Evolutionary conservation across 805 yeast genomes (phyloP).

Genomic region (Zygosaccharomyces lentus): DNA sequence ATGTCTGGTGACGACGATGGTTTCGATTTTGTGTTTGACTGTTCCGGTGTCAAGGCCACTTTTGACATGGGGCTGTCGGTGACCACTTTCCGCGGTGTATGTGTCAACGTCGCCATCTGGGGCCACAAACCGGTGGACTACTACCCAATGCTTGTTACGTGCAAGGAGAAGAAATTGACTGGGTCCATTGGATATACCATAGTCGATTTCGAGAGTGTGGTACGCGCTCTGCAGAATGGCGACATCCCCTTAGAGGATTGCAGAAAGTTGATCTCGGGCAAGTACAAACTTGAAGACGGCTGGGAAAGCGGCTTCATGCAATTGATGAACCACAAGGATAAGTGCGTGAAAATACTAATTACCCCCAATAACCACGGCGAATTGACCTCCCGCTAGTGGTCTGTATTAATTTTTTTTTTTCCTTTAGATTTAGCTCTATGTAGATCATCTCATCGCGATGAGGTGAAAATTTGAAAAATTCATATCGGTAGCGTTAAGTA

Average conservation of each 20-base stretch:
- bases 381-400: slow-evolving; percentile 7
- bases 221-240: slow-evolving; percentile 47
- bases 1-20: slow-evolving; percentile 43
- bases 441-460: slow-evolving; percentile 5
- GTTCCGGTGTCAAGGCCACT: slow-evolving; percentile 50
- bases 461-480: slow-evolving; percentile 3
- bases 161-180: slow-evolving; percentile 50
- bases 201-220: slow-evolving; percentile 53
- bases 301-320: slow-evolving; percentile 51
- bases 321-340: slow-evolving; percentile 48
- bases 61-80: slow-evolving; percentile 48
- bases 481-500: neutral
- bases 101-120: slow-evolving; percentile 67
- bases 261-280: slow-evolving; percentile 50
- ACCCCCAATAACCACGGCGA: slow-evolving; percentile 44
- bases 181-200: slow-evolving; percentile 62
- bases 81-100: slow-evolving; percentile 49
- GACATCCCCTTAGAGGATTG: slow-evolving; percentile 43
- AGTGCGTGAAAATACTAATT: slow-evolving; percentile 51
- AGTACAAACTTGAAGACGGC: slow-evolving; percentile 46
- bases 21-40: slow-evolving; percentile 49
- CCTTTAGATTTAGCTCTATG: neutral
- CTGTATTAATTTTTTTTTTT: neutral
- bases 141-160: slow-evolving; percentile 53
- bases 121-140: slow-evolving; percentile 46